Base-by-base conservation (phyloP, 192 early-diverging fungal species). In the Chytriomyces sp. region DNA sequence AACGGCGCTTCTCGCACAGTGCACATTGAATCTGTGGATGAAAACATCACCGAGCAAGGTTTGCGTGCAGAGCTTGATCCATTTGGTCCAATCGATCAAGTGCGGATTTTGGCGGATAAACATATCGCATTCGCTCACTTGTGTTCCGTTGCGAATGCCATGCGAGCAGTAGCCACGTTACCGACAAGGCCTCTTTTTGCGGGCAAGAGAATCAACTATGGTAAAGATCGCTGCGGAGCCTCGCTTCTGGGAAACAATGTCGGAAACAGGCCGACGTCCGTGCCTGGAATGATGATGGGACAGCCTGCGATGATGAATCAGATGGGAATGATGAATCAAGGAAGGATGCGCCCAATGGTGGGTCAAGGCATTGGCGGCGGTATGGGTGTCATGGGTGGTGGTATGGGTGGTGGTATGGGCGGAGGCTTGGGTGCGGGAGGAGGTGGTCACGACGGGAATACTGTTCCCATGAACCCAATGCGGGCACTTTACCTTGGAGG, bases 81-180 rank as follows among this genome's bases (percentile, higher is more conserved):
- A 35, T 96, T 90, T 85, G 93, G 95, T 7, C 75, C 83, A 8
- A 88, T 94, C 68, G 94, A 95, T 59, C 84, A 88, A 16, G 78
- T 95, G 69, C 89, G 90, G 72, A 84, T 94, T 20, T 72, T 94
- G 5, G 80, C 73, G 8, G 93, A 95, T 23, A 93, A 93, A 68
- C 82, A 84, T 44, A 94, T 94, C 71, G 95, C 91, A 8, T 96
- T 96, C 85, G 91, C 94, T 18, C 94, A 96, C 77, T 92, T 95
- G 79, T 81, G 89, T 44, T 86, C 82, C 71, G 87, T 95, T 50
- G 74, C 77, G 13, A 85, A 80, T 61, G 95, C 95, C 44, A 86
- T 95, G 67, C 90, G 91, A 69, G 92, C 90, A 48, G 92, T 95
- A n/a, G 78, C 82, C 20, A 80, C 76, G 1, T 70, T 96, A 63